Conservation (phyloP, 768 basidiomycete species). For the Scleroderma bovista region DNA sequence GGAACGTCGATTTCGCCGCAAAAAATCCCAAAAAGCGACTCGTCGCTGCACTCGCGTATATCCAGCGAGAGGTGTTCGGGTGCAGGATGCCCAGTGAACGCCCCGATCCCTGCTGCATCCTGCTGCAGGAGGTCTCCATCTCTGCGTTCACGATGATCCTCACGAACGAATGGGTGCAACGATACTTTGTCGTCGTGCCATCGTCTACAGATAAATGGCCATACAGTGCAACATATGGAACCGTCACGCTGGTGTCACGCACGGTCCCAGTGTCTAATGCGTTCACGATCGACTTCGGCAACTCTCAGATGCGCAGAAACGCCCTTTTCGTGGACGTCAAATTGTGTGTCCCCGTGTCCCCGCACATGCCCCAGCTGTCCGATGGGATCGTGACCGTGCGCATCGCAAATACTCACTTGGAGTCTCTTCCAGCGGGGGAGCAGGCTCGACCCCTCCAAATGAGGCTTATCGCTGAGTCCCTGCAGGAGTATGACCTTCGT, state of each 20-base stretch:
- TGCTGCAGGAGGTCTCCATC: conserved; percentile 63
- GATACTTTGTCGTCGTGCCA: conserved; percentile 55
- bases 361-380: conserved; percentile 23
- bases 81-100: conserved; percentile 37
- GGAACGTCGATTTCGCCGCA: conserved; percentile 60
- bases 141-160: conserved; percentile 44
- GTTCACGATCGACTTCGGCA: conserved; percentile 47
- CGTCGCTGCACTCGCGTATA: conserved; percentile 43
- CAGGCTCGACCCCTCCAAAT: conserved; percentile 47
- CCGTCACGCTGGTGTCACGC: conserved; percentile 62
- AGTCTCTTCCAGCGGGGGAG: conserved; percentile 50
- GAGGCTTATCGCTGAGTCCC: conserved; percentile 41
- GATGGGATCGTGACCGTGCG: conserved; percentile 45
- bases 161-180: conserved; percentile 56
- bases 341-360: conserved; percentile 33
- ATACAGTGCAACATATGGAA: conserved; percentile 47
- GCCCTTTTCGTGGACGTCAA: conserved; percentile 56
- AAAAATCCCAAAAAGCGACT: conserved; percentile 39
- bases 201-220: conserved; percentile 53
- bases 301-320: conserved; percentile 46
- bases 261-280: conserved; percentile 45
- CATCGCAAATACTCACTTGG: conserved; percentile 70
- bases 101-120: conserved; percentile 55
- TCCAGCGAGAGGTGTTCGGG: conserved; percentile 47
- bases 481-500: conserved; percentile 41